These are phyloP conservation scores for Triticum urartu DNA, from an alignment of 176 grass and related monocot species.

Conservation along the genomic window DNA sequence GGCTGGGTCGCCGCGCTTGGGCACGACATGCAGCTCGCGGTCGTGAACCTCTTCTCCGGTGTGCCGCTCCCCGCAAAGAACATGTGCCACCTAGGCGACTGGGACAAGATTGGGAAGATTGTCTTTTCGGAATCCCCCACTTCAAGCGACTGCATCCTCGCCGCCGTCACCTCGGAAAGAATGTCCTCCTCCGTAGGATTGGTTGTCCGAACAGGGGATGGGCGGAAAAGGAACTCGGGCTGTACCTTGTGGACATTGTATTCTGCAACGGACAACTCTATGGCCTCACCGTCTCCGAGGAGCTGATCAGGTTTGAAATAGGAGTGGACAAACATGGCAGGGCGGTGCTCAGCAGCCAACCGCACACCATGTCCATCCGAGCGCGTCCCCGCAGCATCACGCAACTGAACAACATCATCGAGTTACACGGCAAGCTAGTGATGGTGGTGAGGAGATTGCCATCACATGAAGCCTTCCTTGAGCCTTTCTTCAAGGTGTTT, in stretches of 20 bases:
- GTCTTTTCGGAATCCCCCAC: not conserved
- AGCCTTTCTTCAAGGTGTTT: not conserved
- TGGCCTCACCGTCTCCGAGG: not conserved
- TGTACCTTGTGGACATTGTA: not conserved
- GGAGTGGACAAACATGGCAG: not conserved
- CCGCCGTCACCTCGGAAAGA: not conserved
- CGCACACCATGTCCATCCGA: not conserved
- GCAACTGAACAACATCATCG: not conserved
- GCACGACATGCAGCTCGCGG: not conserved
- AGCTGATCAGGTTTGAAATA: not conserved
- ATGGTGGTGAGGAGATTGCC: not conserved
- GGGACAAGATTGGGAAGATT: not conserved
- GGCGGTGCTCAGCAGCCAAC: not conserved
- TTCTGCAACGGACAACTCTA: not conserved
- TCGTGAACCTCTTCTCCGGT: not conserved
- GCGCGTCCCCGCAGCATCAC: accelerated
- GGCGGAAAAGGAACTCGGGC: not conserved
- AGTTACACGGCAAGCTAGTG: not conserved
- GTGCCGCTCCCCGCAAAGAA: not conserved
- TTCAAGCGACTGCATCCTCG: not conserved
- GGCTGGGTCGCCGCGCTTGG: not conserved
- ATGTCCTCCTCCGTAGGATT: not conserved
- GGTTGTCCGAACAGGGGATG: not conserved
- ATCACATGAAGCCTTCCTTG: no score
- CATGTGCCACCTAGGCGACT: not conserved